A percentile compares a stretch with the other conserved stretches of the same genome.
Conservation (phyloP, 768 basidiomycete species). For the Lepiota venenata region DNA sequence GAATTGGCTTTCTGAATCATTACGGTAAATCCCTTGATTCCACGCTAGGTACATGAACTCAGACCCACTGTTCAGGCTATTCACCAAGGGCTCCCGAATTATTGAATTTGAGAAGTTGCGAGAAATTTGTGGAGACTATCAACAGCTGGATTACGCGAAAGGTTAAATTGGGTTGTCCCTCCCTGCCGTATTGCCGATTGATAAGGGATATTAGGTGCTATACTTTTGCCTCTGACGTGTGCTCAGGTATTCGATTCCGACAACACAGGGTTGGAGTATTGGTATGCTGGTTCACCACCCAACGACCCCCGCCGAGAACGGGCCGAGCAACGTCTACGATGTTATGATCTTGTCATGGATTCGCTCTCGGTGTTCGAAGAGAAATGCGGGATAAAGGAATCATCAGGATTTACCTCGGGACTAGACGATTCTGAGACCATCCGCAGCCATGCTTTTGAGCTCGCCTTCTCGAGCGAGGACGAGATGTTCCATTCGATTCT, state of each 20-base stretch:
- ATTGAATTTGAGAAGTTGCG: conserved; percentile 81
- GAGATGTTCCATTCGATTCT: conserved; percentile 92
- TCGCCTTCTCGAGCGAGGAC: conserved; percentile 83
- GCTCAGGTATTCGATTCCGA: conserved; percentile 78
- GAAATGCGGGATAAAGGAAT: conserved; percentile 34
- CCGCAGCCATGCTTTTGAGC: conserved; percentile 81
- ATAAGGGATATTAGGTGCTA: conserved; percentile 52
- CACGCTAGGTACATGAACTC: conserved; percentile 8
- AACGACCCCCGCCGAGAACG: conserved; percentile 57
- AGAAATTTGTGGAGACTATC: conserved; percentile 89
- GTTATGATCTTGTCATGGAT: conserved; percentile 83
- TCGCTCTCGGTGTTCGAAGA: conserved; percentile 81
- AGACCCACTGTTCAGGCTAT: conserved; percentile 51
- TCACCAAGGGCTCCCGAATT: conserved; percentile 83
- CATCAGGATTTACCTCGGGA: conserved; percentile 23
- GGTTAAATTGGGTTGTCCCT: conserved; percentile 38
- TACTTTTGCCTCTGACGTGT: conserved; percentile 82
- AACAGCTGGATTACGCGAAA: conserved; percentile 76
- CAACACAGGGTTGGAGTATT: conserved; percentile 72
- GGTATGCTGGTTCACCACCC: conserved; percentile 55
- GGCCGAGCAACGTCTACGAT: conserved; percentile 61
- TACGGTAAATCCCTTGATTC: conserved; percentile 53
- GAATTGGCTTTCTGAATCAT: conserved; percentile 79
- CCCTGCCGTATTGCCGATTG: not conserved
- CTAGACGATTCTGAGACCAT: conserved; percentile 63